Conservation (phyloP, 2,329 filamentous ascomycete species). For the Neonectria magnoliae region DNA sequence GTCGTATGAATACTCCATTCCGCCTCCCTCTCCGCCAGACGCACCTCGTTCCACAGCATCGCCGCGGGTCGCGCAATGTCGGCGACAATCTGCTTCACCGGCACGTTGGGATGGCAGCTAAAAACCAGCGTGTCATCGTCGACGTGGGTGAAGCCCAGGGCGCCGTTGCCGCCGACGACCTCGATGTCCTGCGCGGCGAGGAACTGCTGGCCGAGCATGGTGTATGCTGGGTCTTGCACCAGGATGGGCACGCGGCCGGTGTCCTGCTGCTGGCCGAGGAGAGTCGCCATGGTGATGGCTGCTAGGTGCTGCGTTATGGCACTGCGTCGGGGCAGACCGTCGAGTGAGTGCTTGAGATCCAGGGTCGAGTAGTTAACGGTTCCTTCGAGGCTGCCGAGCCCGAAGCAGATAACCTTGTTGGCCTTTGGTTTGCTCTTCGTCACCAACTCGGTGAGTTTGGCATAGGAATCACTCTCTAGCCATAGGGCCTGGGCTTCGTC, state of each 20-base stretch:
- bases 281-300: constrained; percentile 5
- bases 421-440: neutral
- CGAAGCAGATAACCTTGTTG: constrained; percentile 13
- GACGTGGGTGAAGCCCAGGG: constrained; percentile 26
- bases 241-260: neutral
- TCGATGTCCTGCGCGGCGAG: constrained; percentile 11
- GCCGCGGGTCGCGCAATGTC: constrained; percentile 32
- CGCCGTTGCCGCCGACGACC: constrained; percentile 20
- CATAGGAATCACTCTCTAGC: neutral
- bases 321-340: neutral
- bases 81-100: constrained; percentile 34
- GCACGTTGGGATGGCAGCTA: constrained; percentile 11
- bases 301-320: constrained; percentile 8
- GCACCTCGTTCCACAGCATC: constrained; percentile 25
- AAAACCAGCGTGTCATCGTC: constrained; percentile 32
- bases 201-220: neutral
- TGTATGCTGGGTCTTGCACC: constrained; percentile 24
- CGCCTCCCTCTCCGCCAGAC: neutral
- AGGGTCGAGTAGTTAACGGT: neutral
- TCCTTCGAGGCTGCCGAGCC: constrained; percentile 6
- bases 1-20: neutral
- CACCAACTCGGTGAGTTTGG: neutral
- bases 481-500: neutral
- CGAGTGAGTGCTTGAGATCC: neutral
- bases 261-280: constrained; percentile 2